phyloP scores from a whole-genome alignment of 1,284 basidiomycete genomes.

The Salmacisia buchloeana region DNA sequence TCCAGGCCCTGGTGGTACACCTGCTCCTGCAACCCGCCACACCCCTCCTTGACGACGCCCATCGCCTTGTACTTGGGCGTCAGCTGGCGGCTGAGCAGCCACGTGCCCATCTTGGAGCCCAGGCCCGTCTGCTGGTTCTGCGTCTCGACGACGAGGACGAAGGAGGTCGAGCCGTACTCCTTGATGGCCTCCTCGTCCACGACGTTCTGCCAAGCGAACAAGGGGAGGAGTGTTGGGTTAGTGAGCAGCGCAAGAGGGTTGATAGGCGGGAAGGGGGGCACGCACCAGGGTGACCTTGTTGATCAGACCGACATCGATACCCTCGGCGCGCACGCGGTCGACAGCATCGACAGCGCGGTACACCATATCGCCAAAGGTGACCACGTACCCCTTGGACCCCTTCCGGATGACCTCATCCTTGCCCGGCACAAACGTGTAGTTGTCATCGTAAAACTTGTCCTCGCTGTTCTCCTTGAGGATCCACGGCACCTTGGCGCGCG shows the following conservation, averaged over 20 bases:
- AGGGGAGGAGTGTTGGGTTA: not conserved
- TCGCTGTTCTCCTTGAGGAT: constrained; percentile 70
- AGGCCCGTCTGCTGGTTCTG: constrained; percentile 77
- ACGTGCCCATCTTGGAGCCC: constrained; percentile 71
- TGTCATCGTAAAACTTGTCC: constrained; percentile 63
- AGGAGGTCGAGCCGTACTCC: constrained; percentile 66
- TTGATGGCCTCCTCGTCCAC: constrained; percentile 70
- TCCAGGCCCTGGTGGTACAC: constrained; percentile 28
- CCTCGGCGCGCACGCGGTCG: constrained; percentile 63
- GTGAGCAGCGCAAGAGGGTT: not conserved
- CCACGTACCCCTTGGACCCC: constrained; percentile 68
- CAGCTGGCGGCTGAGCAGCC: constrained; percentile 71
- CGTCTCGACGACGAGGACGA: constrained; percentile 77
- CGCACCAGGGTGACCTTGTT: constrained; percentile 64
- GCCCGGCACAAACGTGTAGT: constrained; percentile 71
- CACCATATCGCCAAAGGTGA: constrained; percentile 62
- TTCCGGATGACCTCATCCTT: constrained; percentile 71
- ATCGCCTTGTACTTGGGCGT: constrained; percentile 75
- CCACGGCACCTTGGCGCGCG: constrained; percentile 76
- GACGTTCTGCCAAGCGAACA: constrained; percentile 59
- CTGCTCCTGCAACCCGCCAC: constrained; percentile 71
- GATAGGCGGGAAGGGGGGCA: not conserved
- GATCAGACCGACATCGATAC: constrained; percentile 71
- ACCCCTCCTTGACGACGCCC: constrained; percentile 69
- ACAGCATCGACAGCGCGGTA: constrained; percentile 76